Evolutionary conservation across 116 monocot species (phyloP).

Genomic region (Zostera marina): DNA sequence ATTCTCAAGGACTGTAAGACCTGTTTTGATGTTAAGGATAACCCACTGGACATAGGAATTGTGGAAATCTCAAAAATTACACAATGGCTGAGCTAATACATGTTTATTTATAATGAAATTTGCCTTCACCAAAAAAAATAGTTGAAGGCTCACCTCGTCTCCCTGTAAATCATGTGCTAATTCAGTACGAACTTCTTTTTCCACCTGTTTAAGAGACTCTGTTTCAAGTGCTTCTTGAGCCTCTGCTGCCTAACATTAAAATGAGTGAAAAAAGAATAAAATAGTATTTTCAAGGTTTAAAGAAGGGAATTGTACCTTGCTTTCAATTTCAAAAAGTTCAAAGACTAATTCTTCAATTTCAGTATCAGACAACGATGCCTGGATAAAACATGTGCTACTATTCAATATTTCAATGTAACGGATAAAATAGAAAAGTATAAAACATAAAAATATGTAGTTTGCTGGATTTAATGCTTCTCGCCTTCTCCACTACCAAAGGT

Average conservation of each 20-base stretch:
- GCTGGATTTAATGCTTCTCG: neutral
- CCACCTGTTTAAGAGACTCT: conserved; percentile 64
- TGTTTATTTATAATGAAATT: too few relatives aligned
- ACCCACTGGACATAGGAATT: too few relatives aligned
- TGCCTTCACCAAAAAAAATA: too few relatives aligned
- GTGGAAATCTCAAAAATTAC: too few relatives aligned
- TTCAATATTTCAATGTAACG: neutral
- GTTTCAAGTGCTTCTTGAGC: conserved; percentile 89
- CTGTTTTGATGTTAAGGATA: too few relatives aligned
- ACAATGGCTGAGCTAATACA: too few relatives aligned
- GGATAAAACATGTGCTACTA: conserved; percentile 4
- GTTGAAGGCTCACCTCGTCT: conserved; percentile 35
- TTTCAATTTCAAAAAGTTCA: conserved; percentile 81
- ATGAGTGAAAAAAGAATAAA: conserved; percentile 17
- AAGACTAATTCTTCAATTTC: conserved; percentile 74
- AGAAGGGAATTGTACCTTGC: conserved; percentile 45
- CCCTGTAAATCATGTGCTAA: conserved; percentile 53
- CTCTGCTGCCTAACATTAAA: conserved; percentile 71
- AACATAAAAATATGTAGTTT: neutral
- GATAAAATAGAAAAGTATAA: neutral
- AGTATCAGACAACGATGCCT: conserved; percentile 56
- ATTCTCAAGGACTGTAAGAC: too few relatives aligned
- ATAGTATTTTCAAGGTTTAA: neutral
- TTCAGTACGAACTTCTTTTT: conserved; percentile 76
- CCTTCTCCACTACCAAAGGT: too few relatives aligned